These are phyloP conservation scores for Nasturtium officinale DNA, from an alignment of 345 rosid species.

Conservation along the genomic window DNA sequence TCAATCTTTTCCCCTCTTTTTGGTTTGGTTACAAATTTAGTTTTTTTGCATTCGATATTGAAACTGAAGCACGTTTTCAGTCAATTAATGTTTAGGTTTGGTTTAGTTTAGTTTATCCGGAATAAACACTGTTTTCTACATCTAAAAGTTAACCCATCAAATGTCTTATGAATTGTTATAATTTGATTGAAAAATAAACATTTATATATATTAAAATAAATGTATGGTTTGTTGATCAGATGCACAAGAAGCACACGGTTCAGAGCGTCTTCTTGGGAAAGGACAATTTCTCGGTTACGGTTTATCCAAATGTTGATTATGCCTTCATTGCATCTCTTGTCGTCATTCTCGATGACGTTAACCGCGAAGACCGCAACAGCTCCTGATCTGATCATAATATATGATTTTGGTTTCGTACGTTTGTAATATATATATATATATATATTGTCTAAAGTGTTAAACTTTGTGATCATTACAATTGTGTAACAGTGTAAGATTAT, in stretches of 20 bases:
- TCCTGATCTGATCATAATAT: neutral
- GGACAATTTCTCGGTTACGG: constrained; percentile 49
- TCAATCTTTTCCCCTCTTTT: too few species aligned
- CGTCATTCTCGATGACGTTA: constrained; percentile 53
- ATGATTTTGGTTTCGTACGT: neutral
- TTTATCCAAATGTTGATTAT: constrained; percentile 48
- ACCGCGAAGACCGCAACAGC: constrained; percentile 40
- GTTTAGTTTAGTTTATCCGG: too few species aligned
- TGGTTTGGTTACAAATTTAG: too few species aligned
- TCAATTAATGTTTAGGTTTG: too few species aligned
- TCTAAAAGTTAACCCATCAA: too few species aligned
- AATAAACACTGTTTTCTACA: too few species aligned
- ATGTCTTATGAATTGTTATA: too few species aligned
- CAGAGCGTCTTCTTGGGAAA: constrained; percentile 48
- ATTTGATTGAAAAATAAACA: too few species aligned
- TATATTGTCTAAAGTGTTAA: neutral
- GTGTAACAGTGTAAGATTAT: neutral
- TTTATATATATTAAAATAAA: too few species aligned
- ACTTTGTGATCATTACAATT: neutral
- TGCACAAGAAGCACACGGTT: constrained; percentile 49
- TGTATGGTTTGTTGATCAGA: neutral
- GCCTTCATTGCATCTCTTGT: constrained; percentile 50
- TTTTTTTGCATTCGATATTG: too few species aligned
- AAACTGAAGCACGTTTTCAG: too few species aligned
- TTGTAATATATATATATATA: neutral